Percentiles rank a stretch among this genome's conserved stretches.
These are phyloP conservation scores for Pharus latifolius DNA, from an alignment of 176 grass and related monocot genomes.

Conservation along the genomic window DNA sequence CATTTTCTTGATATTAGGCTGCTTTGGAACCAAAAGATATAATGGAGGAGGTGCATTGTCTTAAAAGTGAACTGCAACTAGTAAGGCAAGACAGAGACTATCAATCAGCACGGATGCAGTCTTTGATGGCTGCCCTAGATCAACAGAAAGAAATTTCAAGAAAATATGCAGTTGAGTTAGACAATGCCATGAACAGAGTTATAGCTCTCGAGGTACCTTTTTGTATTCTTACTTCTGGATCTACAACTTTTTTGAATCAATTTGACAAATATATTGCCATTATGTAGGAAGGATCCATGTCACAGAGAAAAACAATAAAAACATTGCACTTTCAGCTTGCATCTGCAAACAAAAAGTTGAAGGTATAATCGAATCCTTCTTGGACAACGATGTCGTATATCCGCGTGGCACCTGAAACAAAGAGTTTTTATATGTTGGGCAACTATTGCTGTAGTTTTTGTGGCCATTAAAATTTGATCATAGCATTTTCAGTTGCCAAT, in stretches of 20 bases:
- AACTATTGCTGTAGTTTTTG: too few relatives aligned
- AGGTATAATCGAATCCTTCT: neutral
- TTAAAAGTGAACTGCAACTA: neutral
- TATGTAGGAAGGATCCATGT: neutral
- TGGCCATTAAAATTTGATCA: too few relatives aligned
- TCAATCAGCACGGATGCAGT: neutral
- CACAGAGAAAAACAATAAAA: neutral
- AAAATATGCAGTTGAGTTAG: neutral
- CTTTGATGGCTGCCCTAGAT: neutral
- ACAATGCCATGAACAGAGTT: slow-evolving; percentile 1
- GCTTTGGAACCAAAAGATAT: neutral
- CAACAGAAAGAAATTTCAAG: neutral
- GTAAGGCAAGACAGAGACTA: neutral
- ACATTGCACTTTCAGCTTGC: neutral
- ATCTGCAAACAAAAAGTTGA: neutral
- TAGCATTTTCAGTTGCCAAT: too few relatives aligned
- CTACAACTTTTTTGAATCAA: neutral
- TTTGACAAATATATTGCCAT: neutral
- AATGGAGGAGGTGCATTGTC: neutral
- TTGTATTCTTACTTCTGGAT: neutral
- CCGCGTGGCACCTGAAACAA: neutral
- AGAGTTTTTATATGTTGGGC: neutral
- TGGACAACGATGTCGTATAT: neutral
- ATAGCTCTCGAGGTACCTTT: neutral
- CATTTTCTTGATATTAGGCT: neutral